phyloP scores from a whole-genome alignment of 768 basidiomycete genomes.

The Lepiota brunneoincarnata region DNA sequence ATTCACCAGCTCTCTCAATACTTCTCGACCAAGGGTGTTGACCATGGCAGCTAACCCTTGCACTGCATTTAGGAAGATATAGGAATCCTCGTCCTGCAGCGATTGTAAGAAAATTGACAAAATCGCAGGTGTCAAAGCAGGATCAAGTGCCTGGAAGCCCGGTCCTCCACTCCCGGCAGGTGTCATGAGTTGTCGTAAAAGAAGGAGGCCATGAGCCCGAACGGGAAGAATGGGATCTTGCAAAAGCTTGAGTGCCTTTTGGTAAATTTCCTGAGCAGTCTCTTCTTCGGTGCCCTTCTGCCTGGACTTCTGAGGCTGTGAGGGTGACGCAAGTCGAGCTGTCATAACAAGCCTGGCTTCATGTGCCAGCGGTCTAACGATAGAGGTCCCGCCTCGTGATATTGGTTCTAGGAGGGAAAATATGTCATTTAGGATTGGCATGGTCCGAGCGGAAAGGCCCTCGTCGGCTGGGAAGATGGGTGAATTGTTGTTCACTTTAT shows the following conservation, averaged over 20 bases:
- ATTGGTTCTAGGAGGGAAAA: conserved; percentile 60
- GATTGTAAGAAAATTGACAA: conserved; percentile 84
- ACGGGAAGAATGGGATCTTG: conserved; percentile 94
- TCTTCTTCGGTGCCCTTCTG: conserved; percentile 32
- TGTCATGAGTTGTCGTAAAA: conserved; percentile 75
- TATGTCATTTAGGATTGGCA: conserved; percentile 70
- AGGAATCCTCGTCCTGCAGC: conserved; percentile 92
- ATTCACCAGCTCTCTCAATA: conserved; percentile 62
- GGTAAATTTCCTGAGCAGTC: conserved; percentile 66
- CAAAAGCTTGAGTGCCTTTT: conserved; percentile 81
- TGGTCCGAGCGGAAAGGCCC: conserved; percentile 54
- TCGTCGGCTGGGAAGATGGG: conserved; percentile 42
- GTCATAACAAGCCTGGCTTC: conserved; percentile 86
- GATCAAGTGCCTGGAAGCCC: conserved; percentile 35
- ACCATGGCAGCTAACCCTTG: conserved; percentile 89
- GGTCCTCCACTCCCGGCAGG: conserved; percentile 22
- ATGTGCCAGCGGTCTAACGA: conserved; percentile 56
- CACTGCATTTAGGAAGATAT: conserved; percentile 89
- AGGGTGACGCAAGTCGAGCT: conserved; percentile 68
- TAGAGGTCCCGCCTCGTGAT: conserved; percentile 41
- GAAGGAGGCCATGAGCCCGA: conserved; percentile 85
- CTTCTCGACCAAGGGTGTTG: conserved; percentile 70
- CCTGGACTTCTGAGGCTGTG: conserved; percentile 19
- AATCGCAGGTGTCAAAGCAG: conserved; percentile 77
- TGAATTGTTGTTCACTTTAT: background rate